Base-by-base conservation (phyloP, 2,329 filamentous ascomycete species). In the Fusarium liriodendri region DNA sequence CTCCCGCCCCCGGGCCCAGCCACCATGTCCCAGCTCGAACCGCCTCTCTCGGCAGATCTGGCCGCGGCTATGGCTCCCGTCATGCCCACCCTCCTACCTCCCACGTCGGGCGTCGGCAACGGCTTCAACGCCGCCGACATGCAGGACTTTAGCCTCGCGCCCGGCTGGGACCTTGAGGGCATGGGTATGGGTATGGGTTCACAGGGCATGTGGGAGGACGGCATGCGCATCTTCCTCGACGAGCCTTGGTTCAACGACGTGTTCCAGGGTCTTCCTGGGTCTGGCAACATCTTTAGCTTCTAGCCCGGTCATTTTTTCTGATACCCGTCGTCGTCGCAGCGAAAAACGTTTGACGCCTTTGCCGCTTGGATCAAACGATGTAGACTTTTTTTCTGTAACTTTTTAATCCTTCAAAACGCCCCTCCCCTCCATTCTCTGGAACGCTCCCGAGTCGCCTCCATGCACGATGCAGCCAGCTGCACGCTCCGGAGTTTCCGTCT, bases 221-320 rank as follows among this genome's bases (percentile, higher is more conserved):
- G 80, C 10, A 78, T 82, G 60, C 78, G 80, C 37, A 82, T 82
- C 69, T 78, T 83, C 61, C 77, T 85, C 60, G 79, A 82, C 66
- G 84, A 86, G 64, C 81, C 83, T 16, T 85, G 84, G 80, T 81
- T 85, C 64, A 82, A 76, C 10, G 80, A 82, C 58, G 79, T 81
- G 65, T 82, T 85, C 25, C 80, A 82, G 55, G 79, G 79, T 14
- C 72, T 84, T 27, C 82, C 81, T 1, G 79, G 81, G 32, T 71
- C 74, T 16, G 71, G 65, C 20, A 79, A 79, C 60, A 78, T 82
- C 63, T 82, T 84, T 72, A 78, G 79, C n/a, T 82, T 83, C 67
- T 83, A 50, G 57, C 13, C 20, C n/a, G 37, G 22, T 25, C 29
- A 18, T 62, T 38, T 40, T 32, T 37, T 37, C 35, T 37, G 35